A percentile compares a stretch with the other conserved stretches of the same genome.
These are phyloP conservation scores for Melaleuca quinquenervia DNA, from an alignment of 345 rosid species.

Conservation along the genomic window DNA sequence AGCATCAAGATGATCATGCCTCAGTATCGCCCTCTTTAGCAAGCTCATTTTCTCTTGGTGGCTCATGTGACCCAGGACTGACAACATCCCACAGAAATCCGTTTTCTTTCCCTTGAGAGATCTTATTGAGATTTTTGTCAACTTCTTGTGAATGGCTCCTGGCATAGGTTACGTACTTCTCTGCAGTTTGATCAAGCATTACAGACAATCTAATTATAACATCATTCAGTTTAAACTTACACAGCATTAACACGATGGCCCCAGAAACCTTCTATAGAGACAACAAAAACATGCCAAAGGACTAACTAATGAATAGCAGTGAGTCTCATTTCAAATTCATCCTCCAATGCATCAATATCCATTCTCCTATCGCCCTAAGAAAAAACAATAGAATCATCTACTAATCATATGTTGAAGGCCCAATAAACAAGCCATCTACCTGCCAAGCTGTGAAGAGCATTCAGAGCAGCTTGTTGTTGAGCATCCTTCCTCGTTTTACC, in stretches of 20 bases:
- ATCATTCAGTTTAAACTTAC: neutral
- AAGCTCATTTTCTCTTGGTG: conserved; percentile 24
- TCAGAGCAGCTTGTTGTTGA: conserved; percentile 93
- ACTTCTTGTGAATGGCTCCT: conserved; percentile 33
- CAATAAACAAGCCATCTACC: conserved; percentile 28
- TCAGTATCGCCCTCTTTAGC: conserved; percentile 34
- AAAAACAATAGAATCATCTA: neutral
- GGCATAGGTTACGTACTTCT: conserved; percentile 57
- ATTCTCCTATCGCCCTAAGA: neutral
- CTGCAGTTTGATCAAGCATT: conserved; percentile 30
- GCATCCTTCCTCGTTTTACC: conserved; percentile 96
- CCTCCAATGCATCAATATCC: too few relatives aligned
- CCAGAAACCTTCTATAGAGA: neutral
- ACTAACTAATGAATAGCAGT: neutral
- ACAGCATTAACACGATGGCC: neutral
- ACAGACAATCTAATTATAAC: neutral
- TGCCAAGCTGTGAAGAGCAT: conserved; percentile 80
- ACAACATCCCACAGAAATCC: conserved; percentile 68
- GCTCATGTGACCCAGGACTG: conserved; percentile 41
- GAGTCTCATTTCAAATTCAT: neutral
- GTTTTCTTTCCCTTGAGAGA: conserved; percentile 46
- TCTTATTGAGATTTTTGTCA: conserved; percentile 40
- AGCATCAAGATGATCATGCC: conserved; percentile 23
- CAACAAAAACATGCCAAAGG: neutral
- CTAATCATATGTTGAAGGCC: neutral